Evolutionary conservation across 768 basidiomycete genomes (phyloP).

Genomic region (Psilocybe subaeruginosa): DNA sequence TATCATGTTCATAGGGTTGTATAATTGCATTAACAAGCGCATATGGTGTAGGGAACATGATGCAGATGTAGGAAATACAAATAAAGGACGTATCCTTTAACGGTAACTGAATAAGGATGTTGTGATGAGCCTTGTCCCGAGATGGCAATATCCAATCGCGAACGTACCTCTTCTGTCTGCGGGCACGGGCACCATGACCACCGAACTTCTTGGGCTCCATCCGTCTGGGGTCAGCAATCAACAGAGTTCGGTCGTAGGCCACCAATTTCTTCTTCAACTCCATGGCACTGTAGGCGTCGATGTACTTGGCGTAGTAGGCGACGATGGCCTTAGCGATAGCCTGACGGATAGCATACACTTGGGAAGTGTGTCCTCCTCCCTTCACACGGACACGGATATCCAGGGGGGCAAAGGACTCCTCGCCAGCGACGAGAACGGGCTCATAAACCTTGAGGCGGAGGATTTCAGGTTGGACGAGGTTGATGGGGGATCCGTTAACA

Average conservation of each 20-base stretch:
- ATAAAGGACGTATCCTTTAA: slow-evolving; percentile 44
- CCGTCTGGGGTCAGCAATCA: slow-evolving; percentile 94
- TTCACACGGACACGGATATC: slow-evolving; percentile 98
- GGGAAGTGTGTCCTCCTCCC: slow-evolving; percentile 99
- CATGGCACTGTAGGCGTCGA: slow-evolving; percentile 95
- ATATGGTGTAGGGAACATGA: slow-evolving; percentile 43
- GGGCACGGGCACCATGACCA: slow-evolving; percentile 96
- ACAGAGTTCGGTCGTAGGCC: slow-evolving; percentile 88
- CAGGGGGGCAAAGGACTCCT: slow-evolving; percentile 82
- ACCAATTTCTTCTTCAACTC: slow-evolving; percentile 98
- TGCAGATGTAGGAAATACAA: slow-evolving; percentile 40
- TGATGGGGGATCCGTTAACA: slow-evolving; percentile 95
- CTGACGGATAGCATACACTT: slow-evolving; percentile 98
- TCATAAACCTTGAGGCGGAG: slow-evolving; percentile 99
- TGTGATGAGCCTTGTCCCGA: not conserved
- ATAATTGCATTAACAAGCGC: slow-evolving; percentile 33
- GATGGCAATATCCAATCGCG: not conserved
- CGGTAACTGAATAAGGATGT: slow-evolving; percentile 66
- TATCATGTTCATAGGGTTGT: slow-evolving; percentile 31
- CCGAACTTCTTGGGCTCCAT: slow-evolving; percentile 99
- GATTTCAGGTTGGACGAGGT: slow-evolving; percentile 93
- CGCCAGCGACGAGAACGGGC: slow-evolving; percentile 91
- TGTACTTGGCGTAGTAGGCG: slow-evolving; percentile 98
- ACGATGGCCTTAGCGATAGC: slow-evolving; percentile 98
- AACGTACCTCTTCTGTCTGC: slow-evolving; percentile 93